phyloP scores from a whole-genome alignment of 306 rosid species.

The Hippophae tibetana region DNA sequence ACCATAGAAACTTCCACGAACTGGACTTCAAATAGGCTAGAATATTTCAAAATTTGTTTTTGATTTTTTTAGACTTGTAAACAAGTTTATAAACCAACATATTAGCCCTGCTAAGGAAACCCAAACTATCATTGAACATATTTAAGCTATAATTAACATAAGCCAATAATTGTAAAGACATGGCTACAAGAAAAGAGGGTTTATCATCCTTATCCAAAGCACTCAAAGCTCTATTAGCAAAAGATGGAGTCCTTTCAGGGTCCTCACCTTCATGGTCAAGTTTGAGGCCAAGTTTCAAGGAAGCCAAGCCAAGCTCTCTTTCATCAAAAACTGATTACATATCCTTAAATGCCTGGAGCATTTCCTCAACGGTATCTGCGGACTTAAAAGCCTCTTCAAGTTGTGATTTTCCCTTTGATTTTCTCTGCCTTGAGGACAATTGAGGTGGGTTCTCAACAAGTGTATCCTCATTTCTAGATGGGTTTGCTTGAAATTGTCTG shows the following conservation, averaged over 20 bases:
- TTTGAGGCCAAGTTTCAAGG: constrained; percentile 73
- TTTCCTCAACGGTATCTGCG: constrained; percentile 48
- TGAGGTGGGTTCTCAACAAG: constrained; percentile 38
- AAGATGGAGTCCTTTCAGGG: constrained; percentile 56
- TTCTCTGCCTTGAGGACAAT: constrained; percentile 58
- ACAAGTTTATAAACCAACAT: too few relatives aligned
- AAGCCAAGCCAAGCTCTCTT: constrained; percentile 67
- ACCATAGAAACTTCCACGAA: too few relatives aligned
- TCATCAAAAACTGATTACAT: constrained; percentile 63
- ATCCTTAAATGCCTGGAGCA: constrained; percentile 52
- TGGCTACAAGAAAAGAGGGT: constrained; percentile 53
- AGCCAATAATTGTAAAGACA: constrained; percentile 80
- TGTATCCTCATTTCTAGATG: constrained; percentile 47
- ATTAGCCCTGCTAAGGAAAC: constrained; percentile 70
- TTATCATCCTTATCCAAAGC: constrained; percentile 49
- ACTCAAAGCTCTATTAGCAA: constrained; percentile 58
- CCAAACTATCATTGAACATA: constrained; percentile 75
- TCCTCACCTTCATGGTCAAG: constrained; percentile 85
- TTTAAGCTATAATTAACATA: constrained; percentile 58
- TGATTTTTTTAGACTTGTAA: too few relatives aligned
- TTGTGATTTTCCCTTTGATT: constrained; percentile 41
- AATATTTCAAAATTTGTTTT: too few relatives aligned
- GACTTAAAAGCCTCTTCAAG: constrained; percentile 82
- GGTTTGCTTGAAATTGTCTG: constrained; percentile 30
- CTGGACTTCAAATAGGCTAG: too few relatives aligned